Evolutionary conservation across 371 early-diverging fungal species (phyloP).

Genomic region (Mortierella sp.): DNA sequence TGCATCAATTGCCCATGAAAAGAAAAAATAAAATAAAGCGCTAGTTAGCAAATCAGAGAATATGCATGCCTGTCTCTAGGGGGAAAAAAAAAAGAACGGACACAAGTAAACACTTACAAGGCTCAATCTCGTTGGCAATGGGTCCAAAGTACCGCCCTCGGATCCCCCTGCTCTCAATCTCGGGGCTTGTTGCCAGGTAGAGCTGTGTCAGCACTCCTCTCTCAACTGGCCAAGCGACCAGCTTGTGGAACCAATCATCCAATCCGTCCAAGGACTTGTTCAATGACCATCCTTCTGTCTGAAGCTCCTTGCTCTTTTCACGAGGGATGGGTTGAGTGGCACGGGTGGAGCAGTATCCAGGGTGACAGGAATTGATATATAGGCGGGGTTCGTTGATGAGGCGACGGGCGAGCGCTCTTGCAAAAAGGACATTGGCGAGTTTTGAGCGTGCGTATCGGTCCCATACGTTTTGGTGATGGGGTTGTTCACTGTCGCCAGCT

Average conservation of each 20-base stretch:
- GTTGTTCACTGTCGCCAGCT: conserved; percentile 1
- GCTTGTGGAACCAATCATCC: not conserved
- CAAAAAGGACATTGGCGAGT: conserved; percentile 74
- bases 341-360: conserved; percentile 44
- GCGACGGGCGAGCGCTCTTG: conserved; percentile 62
- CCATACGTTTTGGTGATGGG: conserved; percentile 47
- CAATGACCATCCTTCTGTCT: not conserved
- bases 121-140: conserved; percentile 22
- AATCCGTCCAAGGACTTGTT: not conserved
- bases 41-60: not conserved
- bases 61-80: not conserved
- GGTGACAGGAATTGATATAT: conserved; percentile 61
- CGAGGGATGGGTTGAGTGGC: not conserved
- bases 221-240: conserved; percentile 51
- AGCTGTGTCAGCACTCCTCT: conserved; percentile 73
- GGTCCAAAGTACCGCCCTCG: conserved; percentile 68
- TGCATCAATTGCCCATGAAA: not conserved
- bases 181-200: conserved; percentile 73
- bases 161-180: conserved; percentile 65
- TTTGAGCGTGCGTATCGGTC: conserved; percentile 68
- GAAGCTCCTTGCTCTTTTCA: no score
- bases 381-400: conserved; percentile 56
- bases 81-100: not conserved
- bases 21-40: not conserved
- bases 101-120: conserved; percentile 41